Base-by-base conservation (phyloP, 768 basidiomycete genomes). In the Gloeostereum incarnatum region DNA sequence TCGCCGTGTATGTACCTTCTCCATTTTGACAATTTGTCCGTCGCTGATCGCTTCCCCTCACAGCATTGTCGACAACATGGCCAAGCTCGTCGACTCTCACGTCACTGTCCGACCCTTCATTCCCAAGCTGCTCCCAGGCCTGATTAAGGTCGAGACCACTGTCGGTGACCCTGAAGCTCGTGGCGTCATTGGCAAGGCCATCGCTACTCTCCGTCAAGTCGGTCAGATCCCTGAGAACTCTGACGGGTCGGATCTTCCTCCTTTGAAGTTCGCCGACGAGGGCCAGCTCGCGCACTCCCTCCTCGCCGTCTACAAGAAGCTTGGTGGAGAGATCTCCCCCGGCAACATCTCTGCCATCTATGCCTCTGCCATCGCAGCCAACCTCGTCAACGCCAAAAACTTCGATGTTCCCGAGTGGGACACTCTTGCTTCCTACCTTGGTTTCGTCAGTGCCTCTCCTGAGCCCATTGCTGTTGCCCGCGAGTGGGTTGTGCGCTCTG, bases 121-220 rank as follows among this genome's bases (percentile, higher is more conserved):
- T 49, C 92, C 91, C 53, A 92, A 87, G 63, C 82, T 97, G 23
- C 80, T 97, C 50, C 93, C 93, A 18, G 91, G 88, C 49, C 73
- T 97, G 40, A 76, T 97, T 71, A 98, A 98, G 79, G 82, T 94
- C 47, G 87, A 94, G 72, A 74, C 75, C 44, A 76, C 84, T 54
- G 90, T 98, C 43, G 93, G 89, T 66, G 96, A 99, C 64, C 96
- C 96, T 39, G 96, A 99, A 62, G 96, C 96, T 32, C 96, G 96
- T 63, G 72, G 80, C 42, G 85, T 98, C 48, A 79, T 93, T 50
- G 78, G 74, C 60, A 82, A 80, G 56, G 94, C 96, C 42, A 96
- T 99, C 59, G 76, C 75, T 29, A 99, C 96, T 49, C 86, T 99
- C 54, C 92, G 94, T 55, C 81, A 92, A 61, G 84, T 96, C 47